Percentiles rank a stretch among this genome's conserved stretches.
Conservation (phyloP, 2,329 filamentous ascomycete genomes). For the Parascedosporium putredinis region DNA sequence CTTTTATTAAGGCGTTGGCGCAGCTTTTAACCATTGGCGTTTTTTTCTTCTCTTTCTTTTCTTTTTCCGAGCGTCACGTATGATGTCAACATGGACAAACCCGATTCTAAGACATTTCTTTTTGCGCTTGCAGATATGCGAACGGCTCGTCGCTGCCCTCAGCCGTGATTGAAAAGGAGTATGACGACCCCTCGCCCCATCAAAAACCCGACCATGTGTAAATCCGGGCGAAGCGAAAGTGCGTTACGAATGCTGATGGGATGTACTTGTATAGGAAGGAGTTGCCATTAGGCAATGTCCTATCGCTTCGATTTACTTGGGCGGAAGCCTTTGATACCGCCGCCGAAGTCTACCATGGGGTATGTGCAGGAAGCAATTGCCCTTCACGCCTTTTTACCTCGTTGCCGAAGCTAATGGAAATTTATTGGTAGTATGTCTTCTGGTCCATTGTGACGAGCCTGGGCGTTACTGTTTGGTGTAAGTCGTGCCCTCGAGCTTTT, state of each 20-base stretch:
- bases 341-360: conserved; percentile 86
- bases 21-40: no score
- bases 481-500: conserved; percentile 25
- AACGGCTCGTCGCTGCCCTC: conserved; percentile 28
- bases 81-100: background rate
- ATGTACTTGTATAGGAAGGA: conserved; percentile 51
- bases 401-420: no score
- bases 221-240: background rate
- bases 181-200: conserved; percentile 24
- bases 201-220: background rate
- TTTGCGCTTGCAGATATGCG: background rate
- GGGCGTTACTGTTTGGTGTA: conserved; percentile 87
- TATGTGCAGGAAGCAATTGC: no score
- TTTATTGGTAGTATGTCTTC: conserved; percentile 62
- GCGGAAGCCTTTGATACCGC: conserved; percentile 65
- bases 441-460: conserved; percentile 91
- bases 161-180: conserved; percentile 61
- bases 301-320: conserved; percentile 64
- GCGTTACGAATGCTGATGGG: conserved; percentile 44
- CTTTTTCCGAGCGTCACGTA: background rate
- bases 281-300: conserved; percentile 59
- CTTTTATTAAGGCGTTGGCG: no score
- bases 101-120: background rate
- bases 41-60: conserved; percentile 26
- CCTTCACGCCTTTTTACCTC: no score